phyloP scores from a whole-genome alignment of 257 asterid species.

The Rhazya stricta region DNA sequence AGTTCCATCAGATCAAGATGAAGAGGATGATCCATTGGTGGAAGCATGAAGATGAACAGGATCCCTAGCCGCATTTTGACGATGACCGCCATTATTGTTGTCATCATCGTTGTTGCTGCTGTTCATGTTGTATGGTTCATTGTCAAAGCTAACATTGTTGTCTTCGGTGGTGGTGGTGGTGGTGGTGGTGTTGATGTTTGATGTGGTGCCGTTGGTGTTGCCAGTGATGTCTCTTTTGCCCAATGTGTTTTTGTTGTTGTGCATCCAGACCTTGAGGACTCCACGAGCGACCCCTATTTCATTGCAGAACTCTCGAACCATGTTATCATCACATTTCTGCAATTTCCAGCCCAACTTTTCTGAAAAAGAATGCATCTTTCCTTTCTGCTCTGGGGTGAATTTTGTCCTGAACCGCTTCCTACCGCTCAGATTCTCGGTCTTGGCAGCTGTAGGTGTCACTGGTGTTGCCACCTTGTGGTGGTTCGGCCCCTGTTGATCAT shows the following conservation, averaged over 20 bases:
- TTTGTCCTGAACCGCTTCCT: slow-evolving; percentile 65
- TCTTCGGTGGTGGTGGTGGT: background rate
- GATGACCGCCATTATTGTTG: slow-evolving; percentile 2
- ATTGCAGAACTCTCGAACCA: slow-evolving; percentile 44
- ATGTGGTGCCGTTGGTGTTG: background rate
- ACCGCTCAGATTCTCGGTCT: slow-evolving; percentile 34
- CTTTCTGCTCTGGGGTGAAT: slow-evolving; percentile 59
- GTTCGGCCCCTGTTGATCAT: slow-evolving; percentile 17
- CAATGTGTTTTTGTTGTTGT: slow-evolving; percentile 34
- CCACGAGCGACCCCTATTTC: slow-evolving; percentile 32
- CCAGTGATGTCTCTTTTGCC: slow-evolving; percentile 4
- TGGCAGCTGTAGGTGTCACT: slow-evolving; percentile 40
- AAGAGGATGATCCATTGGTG: slow-evolving; percentile 22
- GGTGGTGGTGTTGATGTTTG: background rate
- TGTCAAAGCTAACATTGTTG: background rate
- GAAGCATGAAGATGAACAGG: slow-evolving; percentile 20
- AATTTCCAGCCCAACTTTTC: slow-evolving; percentile 60
- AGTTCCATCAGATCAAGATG: slow-evolving; percentile 14
- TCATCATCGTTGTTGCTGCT: slow-evolving; percentile 6
- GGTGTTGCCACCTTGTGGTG: slow-evolving; percentile 40
- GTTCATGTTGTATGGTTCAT: slow-evolving; percentile 9
- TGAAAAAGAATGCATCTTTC: slow-evolving; percentile 50
- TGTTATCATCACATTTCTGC: slow-evolving; percentile 40
- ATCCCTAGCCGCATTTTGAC: slow-evolving; percentile 3
- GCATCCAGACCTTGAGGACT: slow-evolving; percentile 48